These are phyloP conservation scores for Tolypocladium guangdongense DNA, from an alignment of 2,329 filamentous ascomycete species.

Conservation along the genomic window DNA sequence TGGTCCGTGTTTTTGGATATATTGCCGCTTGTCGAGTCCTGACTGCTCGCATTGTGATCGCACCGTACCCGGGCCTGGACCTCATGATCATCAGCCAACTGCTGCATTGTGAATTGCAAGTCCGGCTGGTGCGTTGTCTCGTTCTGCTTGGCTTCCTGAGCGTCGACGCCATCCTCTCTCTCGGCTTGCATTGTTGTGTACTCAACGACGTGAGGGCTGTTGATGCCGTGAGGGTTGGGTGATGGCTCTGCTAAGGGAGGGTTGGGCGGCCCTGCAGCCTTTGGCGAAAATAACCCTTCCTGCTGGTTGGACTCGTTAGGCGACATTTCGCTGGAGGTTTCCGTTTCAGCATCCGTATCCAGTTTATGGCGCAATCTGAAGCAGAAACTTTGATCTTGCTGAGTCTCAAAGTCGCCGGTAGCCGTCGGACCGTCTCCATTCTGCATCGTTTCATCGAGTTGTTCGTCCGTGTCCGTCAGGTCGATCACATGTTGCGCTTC, in stretches of 20 bases:
- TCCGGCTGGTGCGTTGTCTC: not conserved
- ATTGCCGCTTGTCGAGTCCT: not conserved
- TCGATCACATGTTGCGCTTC: no score
- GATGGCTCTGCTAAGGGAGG: not conserved
- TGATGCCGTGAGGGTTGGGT: not conserved
- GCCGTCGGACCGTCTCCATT: not conserved
- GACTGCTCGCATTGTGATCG: not conserved
- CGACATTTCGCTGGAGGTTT: not conserved
- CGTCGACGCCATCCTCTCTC: not conserved
- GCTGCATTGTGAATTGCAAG: not conserved
- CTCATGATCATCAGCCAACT: not conserved
- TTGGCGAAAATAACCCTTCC: not conserved
- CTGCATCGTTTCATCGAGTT: not conserved
- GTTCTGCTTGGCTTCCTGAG: not conserved
- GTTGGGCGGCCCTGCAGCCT: not conserved
- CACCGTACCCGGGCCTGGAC: not conserved
- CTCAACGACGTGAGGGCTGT: not conserved
- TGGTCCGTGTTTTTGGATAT: no score
- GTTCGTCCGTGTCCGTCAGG: not conserved
- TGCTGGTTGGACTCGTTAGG: not conserved
- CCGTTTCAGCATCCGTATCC: not conserved
- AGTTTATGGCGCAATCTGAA: constrained; percentile 13
- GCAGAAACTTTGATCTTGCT: constrained; percentile 22
- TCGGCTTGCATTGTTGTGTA: not conserved
- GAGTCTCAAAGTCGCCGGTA: constrained; percentile 10